phyloP scores from a whole-genome alignment of 176 grass and related monocot genomes.

The Dendrocalamus sinicus region DNA sequence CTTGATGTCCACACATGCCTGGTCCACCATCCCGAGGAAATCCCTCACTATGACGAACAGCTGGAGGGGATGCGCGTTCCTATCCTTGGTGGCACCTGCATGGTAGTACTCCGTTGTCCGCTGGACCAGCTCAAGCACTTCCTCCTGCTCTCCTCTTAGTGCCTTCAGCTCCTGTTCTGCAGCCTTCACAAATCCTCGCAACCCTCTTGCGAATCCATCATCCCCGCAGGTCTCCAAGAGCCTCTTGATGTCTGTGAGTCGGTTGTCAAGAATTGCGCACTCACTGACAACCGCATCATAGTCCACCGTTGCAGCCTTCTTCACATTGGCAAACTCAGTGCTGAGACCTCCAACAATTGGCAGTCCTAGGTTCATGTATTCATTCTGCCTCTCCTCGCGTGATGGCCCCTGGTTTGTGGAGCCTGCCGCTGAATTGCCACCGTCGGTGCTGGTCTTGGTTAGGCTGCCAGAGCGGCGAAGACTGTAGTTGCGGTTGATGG shows the following conservation, averaged over 20 bases:
- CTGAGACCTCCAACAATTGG: slow-evolving; percentile 85
- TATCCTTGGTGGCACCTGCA: slow-evolving; percentile 72
- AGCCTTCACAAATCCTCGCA: slow-evolving; percentile 64
- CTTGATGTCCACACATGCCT: slow-evolving; percentile 85
- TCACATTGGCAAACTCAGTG: slow-evolving; percentile 77
- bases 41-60: slow-evolving; percentile 93
- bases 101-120: slow-evolving; percentile 90
- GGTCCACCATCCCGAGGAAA: slow-evolving; percentile 92
- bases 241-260: slow-evolving; percentile 61
- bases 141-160: slow-evolving; percentile 62
- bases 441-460: slow-evolving; percentile 31
- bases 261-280: slow-evolving; percentile 48
- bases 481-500: slow-evolving; percentile 74
- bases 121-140: slow-evolving; percentile 79
- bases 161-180: slow-evolving; percentile 66
- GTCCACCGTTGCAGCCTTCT: slow-evolving; percentile 76
- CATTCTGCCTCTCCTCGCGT: slow-evolving; percentile 78
- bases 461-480: slow-evolving; percentile 69
- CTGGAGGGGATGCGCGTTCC: slow-evolving; percentile 67
- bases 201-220: slow-evolving; percentile 72
- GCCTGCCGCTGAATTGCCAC: slow-evolving; percentile 39
- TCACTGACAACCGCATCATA: slow-evolving; percentile 61
- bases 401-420: slow-evolving; percentile 42
- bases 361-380: slow-evolving; percentile 84
- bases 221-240: slow-evolving; percentile 65